Evolutionary conservation across 2,329 filamentous ascomycete species (phyloP).

Genomic region (Emergomyces orientalis): DNA sequence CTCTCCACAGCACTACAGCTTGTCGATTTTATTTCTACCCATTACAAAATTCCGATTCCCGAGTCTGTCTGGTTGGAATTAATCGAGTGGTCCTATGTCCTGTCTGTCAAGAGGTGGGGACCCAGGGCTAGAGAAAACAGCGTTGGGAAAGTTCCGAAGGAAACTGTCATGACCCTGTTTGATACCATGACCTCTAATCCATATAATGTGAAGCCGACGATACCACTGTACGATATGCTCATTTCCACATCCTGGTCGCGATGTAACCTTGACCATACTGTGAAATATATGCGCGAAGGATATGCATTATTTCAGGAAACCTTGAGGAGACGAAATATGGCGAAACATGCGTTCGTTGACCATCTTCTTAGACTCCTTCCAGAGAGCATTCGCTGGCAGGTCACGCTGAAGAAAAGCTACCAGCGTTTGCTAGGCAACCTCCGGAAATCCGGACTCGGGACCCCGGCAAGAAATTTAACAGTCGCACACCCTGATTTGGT

Average conservation of each 20-base stretch:
- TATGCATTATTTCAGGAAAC: slow-evolving; percentile 26
- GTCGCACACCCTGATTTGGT: not conserved
- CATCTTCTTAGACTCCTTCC: not conserved
- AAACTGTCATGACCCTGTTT: slow-evolving; percentile 48
- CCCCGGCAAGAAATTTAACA: not conserved
- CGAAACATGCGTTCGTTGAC: not conserved
- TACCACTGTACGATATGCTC: slow-evolving; percentile 44
- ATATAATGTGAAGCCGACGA: slow-evolving; percentile 48
- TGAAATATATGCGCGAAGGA: slow-evolving; percentile 22
- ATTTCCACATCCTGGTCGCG: slow-evolving; percentile 23
- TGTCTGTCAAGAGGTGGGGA: slow-evolving; percentile 38
- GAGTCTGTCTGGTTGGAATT: slow-evolving; percentile 55
- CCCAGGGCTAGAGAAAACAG: slow-evolving; percentile 20
- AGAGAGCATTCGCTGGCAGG: not conserved
- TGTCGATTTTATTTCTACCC: slow-evolving; percentile 53
- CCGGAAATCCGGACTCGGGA: not conserved
- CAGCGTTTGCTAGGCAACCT: not conserved
- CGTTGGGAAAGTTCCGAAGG: slow-evolving; percentile 29
- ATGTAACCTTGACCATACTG: slow-evolving; percentile 18
- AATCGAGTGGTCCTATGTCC: slow-evolving; percentile 57
- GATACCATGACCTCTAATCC: slow-evolving; percentile 50
- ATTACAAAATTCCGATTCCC: slow-evolving; percentile 51
- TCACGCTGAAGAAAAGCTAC: not conserved
- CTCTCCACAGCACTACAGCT: slow-evolving; percentile 50
- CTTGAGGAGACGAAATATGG: slow-evolving; percentile 18